Evolutionary conservation across 768 basidiomycete species (phyloP).

Genomic region (Gymnopilus junonius): DNA sequence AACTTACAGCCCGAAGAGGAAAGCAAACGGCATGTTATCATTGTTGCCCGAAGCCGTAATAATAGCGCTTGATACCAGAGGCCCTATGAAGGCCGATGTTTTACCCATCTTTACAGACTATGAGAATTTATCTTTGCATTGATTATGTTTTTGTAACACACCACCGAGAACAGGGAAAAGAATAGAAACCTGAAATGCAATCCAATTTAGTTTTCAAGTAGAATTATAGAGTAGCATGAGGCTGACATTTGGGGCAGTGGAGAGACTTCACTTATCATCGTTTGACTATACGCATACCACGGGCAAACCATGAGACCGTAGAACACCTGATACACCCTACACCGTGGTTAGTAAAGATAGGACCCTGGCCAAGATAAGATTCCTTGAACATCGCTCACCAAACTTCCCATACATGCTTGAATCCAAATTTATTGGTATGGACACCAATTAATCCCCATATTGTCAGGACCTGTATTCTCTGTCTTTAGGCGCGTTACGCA

Average conservation of each 20-base stretch:
- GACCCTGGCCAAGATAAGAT: neutral
- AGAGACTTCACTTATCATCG: slow-evolving; percentile 82
- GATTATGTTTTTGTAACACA: slow-evolving; percentile 27
- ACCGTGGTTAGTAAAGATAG: neutral
- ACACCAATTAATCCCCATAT: slow-evolving; percentile 82
- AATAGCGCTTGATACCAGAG: slow-evolving; percentile 75
- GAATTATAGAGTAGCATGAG: neutral
- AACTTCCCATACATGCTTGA: slow-evolving; percentile 85
- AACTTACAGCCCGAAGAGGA: slow-evolving; percentile 69
- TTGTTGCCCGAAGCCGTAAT: slow-evolving; percentile 71
- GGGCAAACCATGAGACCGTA: slow-evolving; percentile 78
- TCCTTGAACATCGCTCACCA: slow-evolving; percentile 45
- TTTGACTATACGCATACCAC: slow-evolving; percentile 84
- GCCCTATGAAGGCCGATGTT: slow-evolving; percentile 78
- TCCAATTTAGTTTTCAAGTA: slow-evolving; percentile 11
- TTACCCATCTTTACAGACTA: slow-evolving; percentile 57
- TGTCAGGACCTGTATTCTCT: slow-evolving; percentile 52
- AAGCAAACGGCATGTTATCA: slow-evolving; percentile 77
- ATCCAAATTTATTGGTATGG: slow-evolving; percentile 73
- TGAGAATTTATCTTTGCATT: neutral
- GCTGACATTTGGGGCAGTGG: slow-evolving; percentile 70
- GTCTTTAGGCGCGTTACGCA: neutral
- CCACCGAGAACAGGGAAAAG: slow-evolving; percentile 76
- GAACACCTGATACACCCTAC: slow-evolving; percentile 70
- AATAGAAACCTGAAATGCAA: slow-evolving; percentile 58